A percentile compares a stretch with the other conserved stretches of the same genome.
phyloP scores from a whole-genome alignment of 441 rosid genomes.

The Arabidopsis lyrata region DNA sequence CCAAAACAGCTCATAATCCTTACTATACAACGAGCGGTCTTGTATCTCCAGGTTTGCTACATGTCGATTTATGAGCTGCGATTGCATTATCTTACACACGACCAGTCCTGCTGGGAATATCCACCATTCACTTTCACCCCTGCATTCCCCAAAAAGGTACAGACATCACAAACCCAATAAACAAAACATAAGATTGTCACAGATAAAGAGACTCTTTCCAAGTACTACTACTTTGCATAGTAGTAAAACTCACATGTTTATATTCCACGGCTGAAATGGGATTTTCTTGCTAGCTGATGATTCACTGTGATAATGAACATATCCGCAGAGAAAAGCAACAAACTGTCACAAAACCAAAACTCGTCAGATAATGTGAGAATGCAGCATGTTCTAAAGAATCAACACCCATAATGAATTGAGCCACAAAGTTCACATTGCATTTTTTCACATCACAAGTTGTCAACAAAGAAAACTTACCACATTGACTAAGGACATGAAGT shows the following conservation, averaged over 20 bases:
- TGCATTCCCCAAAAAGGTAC: conserved; percentile 50
- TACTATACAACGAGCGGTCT: conserved; percentile 97
- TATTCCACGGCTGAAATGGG: conserved; percentile 95
- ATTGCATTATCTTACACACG: conserved; percentile 86
- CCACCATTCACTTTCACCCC: conserved; percentile 99
- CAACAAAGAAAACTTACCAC: conserved; percentile 70
- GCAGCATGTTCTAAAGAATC: conserved; percentile 26
- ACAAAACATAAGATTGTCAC: conserved; percentile 24
- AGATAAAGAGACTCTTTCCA: conserved; percentile 9
- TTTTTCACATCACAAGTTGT: conserved; percentile 9
- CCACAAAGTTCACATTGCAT: conserved; percentile 14
- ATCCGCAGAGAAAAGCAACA: conserved; percentile 95
- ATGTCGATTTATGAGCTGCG: conserved; percentile 96
- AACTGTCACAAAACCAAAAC: conserved; percentile 56
- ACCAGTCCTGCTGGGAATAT: conserved; percentile 97
- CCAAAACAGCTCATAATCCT: conserved; percentile 92
- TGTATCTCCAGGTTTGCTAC: conserved; percentile 98
- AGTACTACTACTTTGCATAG: conserved; percentile 17
- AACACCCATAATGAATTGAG: conserved; percentile 11
- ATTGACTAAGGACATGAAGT: conserved; percentile 82
- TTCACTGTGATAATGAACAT: conserved; percentile 70
- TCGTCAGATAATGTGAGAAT: conserved; percentile 33
- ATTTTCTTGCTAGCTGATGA: conserved; percentile 69
- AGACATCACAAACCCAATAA: conserved; percentile 30
- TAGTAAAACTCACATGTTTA: conserved; percentile 85